Conservation (phyloP, 2,329 filamentous ascomycete genomes). For the Shiraia bambusicola region DNA sequence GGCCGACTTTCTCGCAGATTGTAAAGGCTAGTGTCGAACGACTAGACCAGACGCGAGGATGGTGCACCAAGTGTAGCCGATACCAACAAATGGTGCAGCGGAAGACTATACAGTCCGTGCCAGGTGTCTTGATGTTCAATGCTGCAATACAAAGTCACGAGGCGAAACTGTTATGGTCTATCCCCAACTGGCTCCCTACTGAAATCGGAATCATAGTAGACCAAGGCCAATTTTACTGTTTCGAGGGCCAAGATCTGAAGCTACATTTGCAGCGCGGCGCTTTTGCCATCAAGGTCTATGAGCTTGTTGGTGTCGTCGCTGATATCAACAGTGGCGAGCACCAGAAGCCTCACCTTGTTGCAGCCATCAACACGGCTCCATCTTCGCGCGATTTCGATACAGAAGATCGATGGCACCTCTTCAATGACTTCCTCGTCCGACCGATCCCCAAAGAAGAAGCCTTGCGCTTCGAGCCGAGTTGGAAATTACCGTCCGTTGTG, state of each 20-base stretch:
- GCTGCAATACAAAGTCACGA: slow-evolving; percentile 72
- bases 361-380: slow-evolving; percentile 80
- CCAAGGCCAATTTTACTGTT: slow-evolving; percentile 90
- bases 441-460: slow-evolving; percentile 80
- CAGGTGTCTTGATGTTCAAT: slow-evolving; percentile 86
- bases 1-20: slow-evolving; percentile 76
- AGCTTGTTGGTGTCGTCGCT: slow-evolving; percentile 83
- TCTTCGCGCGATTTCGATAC: slow-evolving; percentile 61
- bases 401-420: slow-evolving; percentile 84
- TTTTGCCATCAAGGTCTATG: slow-evolving; percentile 84
- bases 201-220: slow-evolving; percentile 92
- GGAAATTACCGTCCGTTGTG: slow-evolving; percentile 90
- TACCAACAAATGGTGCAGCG: slow-evolving; percentile 86
- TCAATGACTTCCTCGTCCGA: slow-evolving; percentile 94
- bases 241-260: slow-evolving; percentile 86
- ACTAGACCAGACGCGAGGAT: slow-evolving; percentile 84
- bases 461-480: slow-evolving; percentile 81
- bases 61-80: slow-evolving; percentile 87
- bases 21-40: slow-evolving; percentile 91
- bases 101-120: slow-evolving; percentile 80
- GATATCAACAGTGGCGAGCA: slow-evolving; percentile 85
- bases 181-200: slow-evolving; percentile 86
- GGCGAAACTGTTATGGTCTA: slow-evolving; percentile 80
- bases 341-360: slow-evolving; percentile 87
- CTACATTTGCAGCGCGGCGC: slow-evolving; percentile 76